A percentile compares a stretch with the other conserved stretches of the same genome.
phyloP scores from a whole-genome alignment of 495 filamentous ascomycete genomes.

The Hyaloscypha finlandica region DNA sequence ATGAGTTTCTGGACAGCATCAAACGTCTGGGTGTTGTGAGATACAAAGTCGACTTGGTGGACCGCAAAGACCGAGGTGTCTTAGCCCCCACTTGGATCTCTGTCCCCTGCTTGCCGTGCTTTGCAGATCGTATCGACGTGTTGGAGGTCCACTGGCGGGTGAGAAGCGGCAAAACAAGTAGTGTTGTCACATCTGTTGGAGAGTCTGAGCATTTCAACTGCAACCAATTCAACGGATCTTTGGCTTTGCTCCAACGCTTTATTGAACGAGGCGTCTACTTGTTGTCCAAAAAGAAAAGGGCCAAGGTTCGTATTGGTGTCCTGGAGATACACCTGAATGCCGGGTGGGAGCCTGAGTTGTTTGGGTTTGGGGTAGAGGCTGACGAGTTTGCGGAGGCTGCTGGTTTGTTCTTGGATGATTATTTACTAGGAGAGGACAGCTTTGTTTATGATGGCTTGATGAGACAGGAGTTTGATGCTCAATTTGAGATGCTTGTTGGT shows the following conservation, averaged over 20 bases:
- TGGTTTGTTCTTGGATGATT: neutral
- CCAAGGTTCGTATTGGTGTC: neutral
- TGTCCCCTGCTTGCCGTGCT: neutral
- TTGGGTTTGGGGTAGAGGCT: neutral
- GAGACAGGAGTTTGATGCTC: neutral
- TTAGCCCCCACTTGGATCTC: slow-evolving; percentile 4
- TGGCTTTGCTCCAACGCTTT: neutral
- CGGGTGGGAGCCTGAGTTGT: neutral
- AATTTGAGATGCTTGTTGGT: neutral
- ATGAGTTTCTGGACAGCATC: slow-evolving; percentile 3
- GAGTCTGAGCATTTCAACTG: neutral
- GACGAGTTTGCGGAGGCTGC: neutral
- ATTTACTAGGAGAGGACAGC: neutral
- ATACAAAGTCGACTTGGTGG: slow-evolving; percentile 7
- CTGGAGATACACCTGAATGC: slow-evolving; percentile 1
- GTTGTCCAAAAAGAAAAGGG: neutral
- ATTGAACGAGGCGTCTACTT: neutral
- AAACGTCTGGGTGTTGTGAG: neutral
- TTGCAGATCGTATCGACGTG: neutral
- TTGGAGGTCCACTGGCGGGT: neutral
- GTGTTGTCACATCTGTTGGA: neutral
- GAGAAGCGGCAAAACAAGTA: neutral
- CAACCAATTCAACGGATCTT: neutral
- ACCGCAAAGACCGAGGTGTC: neutral
- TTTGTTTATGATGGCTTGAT: neutral